Percentiles rank a stretch among this genome's conserved stretches.
phyloP scores from a whole-genome alignment of 371 early-diverging fungal genomes.

The Chytridium lagenaria region DNA sequence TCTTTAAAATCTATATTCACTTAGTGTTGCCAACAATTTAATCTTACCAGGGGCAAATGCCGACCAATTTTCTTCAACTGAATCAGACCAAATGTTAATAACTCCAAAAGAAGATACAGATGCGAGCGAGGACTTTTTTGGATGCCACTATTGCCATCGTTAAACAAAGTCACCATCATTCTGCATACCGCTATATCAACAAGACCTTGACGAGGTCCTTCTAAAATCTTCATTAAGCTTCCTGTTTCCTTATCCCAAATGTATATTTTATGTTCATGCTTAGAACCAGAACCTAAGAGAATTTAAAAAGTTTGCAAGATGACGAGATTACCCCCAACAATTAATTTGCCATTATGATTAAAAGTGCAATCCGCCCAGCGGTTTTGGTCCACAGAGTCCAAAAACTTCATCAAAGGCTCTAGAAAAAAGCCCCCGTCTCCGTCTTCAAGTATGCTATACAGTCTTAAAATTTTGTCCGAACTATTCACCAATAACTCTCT shows the following conservation, averaged over 20 bases:
- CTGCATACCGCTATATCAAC: slow-evolving; percentile 78
- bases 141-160: slow-evolving; percentile 81
- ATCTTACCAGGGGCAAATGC: slow-evolving; percentile 80
- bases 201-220: slow-evolving; percentile 89
- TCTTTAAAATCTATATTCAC: slow-evolving; percentile 76
- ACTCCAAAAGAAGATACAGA: slow-evolving; percentile 82
- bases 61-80: slow-evolving; percentile 86
- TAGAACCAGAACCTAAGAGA: slow-evolving; percentile 70
- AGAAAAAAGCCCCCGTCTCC: slow-evolving; percentile 16
- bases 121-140: slow-evolving; percentile 80
- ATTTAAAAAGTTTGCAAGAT: slow-evolving; percentile 1
- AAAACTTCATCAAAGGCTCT: slow-evolving; percentile 68
- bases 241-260: slow-evolving; percentile 88
- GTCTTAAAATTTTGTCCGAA: slow-evolving; percentile 74
- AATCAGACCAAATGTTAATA: slow-evolving; percentile 88
- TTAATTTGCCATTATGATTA: slow-evolving; percentile 83
- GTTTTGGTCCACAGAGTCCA: slow-evolving; percentile 84
- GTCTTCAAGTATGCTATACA: slow-evolving; percentile 30
- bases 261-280: slow-evolving; percentile 87
- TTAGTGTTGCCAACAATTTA: neutral
- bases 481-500: slow-evolving; percentile 68
- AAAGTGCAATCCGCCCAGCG: slow-evolving; percentile 88
- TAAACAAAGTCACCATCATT: neutral
- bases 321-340: slow-evolving; percentile 65
- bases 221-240: slow-evolving; percentile 85